phyloP scores from a whole-genome alignment of 768 basidiomycete genomes.

The Albatrellus ellisii region DNA sequence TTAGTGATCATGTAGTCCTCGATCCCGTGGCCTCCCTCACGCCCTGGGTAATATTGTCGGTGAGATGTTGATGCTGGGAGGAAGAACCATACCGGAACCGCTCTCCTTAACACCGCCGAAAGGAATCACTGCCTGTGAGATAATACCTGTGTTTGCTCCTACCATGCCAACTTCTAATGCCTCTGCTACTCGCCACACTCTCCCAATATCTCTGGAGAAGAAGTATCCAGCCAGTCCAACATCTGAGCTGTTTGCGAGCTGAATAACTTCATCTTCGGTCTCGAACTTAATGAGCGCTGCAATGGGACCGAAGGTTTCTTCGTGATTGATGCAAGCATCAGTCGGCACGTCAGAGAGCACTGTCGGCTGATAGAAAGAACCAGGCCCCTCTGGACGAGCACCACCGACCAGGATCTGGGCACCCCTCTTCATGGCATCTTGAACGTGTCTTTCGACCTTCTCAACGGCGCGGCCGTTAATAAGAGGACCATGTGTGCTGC shows the following conservation, averaged over 20 bases:
- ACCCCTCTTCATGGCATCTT: conserved; percentile 76
- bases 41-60: conserved; percentile 27
- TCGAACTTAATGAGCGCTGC: conserved; percentile 83
- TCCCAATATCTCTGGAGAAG: conserved; percentile 74
- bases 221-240: conserved; percentile 93
- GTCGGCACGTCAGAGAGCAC: conserved; percentile 75
- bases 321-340: conserved; percentile 49
- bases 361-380: conserved; percentile 76
- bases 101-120: conserved; percentile 92
- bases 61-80: conserved; percentile 5
- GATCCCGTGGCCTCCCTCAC: conserved; percentile 85
- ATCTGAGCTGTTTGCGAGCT: conserved; percentile 69
- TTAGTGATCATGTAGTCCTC: conserved; percentile 81
- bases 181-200: conserved; percentile 93
- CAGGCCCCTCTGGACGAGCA: conserved; percentile 40
- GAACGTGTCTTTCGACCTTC: conserved; percentile 78
- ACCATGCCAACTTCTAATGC: conserved; percentile 91
- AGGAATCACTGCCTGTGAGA: conserved; percentile 71
- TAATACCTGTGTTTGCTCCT: conserved; percentile 66
- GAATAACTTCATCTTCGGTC: conserved; percentile 87
- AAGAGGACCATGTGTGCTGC: conserved; percentile 86
- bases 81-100: conserved; percentile 37
- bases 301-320: conserved; percentile 95
- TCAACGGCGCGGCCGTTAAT: conserved; percentile 78
- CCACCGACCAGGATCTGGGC: conserved; percentile 90